Evolutionary conservation across 78 protist genomes (phyloP).

Genomic region (Acrasis kona): DNA sequence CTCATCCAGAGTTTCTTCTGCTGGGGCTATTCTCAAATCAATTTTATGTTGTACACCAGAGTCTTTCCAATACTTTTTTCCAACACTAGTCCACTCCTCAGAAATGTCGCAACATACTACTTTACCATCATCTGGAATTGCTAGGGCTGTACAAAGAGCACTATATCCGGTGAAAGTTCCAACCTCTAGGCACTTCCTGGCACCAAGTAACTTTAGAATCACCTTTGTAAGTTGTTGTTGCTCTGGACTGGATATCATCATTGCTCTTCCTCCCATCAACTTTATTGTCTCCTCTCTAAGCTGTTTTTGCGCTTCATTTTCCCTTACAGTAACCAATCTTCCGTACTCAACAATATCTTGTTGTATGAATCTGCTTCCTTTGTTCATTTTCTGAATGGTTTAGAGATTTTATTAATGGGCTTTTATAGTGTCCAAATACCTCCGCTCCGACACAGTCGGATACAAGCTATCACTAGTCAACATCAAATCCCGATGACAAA

Average conservation of each 20-base stretch:
- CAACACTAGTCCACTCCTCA: slow-evolving; percentile 33
- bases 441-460: too few species aligned
- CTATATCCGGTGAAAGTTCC: slow-evolving; percentile 57
- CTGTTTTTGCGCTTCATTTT: too few species aligned
- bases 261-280: background rate
- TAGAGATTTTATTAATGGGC: too few species aligned
- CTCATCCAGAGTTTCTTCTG: slow-evolving; percentile 33
- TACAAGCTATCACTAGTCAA: too few species aligned
- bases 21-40: slow-evolving; percentile 43
- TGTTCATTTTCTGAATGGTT: too few species aligned
- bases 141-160: slow-evolving; percentile 33
- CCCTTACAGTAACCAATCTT: too few species aligned
- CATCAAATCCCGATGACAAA: too few species aligned
- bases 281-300: background rate
- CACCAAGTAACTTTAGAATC: background rate
- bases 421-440: too few species aligned
- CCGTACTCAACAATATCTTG: too few species aligned
- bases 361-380: too few species aligned
- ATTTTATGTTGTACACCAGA: slow-evolving; percentile 50
- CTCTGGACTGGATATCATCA: background rate
- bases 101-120: slow-evolving; percentile 42
- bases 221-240: background rate
- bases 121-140: slow-evolving; percentile 54
- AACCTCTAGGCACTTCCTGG: slow-evolving; percentile 26
- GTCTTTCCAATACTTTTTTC: slow-evolving; percentile 26